Evolutionary conservation across 139 green algal species (phyloP).

Genomic region (Coccomyxa sp.): DNA sequence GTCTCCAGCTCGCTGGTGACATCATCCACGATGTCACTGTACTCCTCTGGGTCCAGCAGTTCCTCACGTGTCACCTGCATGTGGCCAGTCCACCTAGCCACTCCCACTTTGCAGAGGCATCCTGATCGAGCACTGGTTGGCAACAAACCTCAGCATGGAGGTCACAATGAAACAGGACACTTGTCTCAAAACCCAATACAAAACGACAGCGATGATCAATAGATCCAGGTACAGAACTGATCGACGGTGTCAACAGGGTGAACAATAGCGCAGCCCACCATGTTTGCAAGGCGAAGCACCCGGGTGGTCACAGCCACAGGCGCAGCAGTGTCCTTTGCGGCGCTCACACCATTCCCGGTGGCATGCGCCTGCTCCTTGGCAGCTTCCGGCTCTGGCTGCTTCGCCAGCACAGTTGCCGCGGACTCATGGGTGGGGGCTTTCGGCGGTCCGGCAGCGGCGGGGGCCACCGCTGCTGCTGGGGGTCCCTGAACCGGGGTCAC

Average conservation of each 20-base stretch:
- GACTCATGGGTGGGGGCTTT: too few species aligned
- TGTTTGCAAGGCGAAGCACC: slow-evolving; percentile 42
- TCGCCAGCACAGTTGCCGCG: too few species aligned
- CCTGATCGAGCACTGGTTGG: background rate
- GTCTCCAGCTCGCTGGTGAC: slow-evolving; percentile 38
- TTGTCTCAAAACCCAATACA: too few species aligned
- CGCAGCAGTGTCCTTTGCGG: background rate
- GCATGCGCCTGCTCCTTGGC: too few species aligned
- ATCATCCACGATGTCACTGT: slow-evolving; percentile 53
- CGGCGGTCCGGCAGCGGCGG: too few species aligned
- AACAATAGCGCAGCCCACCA: slow-evolving; percentile 22
- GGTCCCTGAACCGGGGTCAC: too few species aligned
- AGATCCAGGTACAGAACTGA: too few species aligned
- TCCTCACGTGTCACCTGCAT: slow-evolving; percentile 29
- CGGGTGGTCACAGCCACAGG: background rate
- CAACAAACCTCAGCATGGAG: background rate
- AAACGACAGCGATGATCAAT: too few species aligned
- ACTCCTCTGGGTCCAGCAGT: slow-evolving; percentile 55
- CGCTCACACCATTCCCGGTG: background rate
- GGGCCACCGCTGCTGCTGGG: too few species aligned
- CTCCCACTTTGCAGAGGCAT: background rate
- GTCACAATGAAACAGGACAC: too few species aligned
- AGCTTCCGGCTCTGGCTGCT: too few species aligned
- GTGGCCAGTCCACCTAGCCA: background rate
- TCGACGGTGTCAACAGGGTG: too few species aligned